Percentiles rank a stretch among this genome's conserved stretches.
Conservation (phyloP, 306 rosid genomes). For the Castanea mollissima region DNA sequence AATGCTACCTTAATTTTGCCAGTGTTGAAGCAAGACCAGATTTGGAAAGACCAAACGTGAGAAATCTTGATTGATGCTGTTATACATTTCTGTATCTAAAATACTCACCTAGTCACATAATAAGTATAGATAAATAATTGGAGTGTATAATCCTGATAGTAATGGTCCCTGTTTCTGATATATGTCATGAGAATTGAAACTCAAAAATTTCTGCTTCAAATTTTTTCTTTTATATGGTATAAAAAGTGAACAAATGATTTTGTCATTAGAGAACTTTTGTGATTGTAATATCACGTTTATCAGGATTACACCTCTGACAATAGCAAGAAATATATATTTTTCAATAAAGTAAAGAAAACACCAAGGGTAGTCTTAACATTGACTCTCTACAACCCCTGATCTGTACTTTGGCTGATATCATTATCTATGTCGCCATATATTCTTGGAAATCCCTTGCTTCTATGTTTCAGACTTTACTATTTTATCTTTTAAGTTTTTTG, state of each 20-base stretch:
- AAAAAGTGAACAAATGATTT: background rate
- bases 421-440: background rate
- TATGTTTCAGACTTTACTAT: background rate
- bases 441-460: background rate
- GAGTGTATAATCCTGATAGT: background rate
- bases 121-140: background rate
- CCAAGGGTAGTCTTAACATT: background rate
- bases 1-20: constrained; percentile 97
- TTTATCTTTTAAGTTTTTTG: background rate
- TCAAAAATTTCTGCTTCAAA: background rate
- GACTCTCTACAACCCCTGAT: background rate
- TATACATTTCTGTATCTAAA: background rate
- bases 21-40: constrained; percentile 97
- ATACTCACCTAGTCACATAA: background rate
- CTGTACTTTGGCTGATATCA: background rate
- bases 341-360: background rate
- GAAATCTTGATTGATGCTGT: constrained; percentile 20
- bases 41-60: constrained; percentile 99
- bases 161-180: background rate
- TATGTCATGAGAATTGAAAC: background rate
- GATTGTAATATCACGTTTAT: background rate
- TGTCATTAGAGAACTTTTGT: background rate
- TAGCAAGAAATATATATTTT: background rate
- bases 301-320: background rate
- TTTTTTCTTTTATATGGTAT: background rate